A percentile compares a stretch with the other conserved stretches of the same genome.
phyloP scores from a whole-genome alignment of 1,284 basidiomycete species.

The Sanghuangporus sanghuang region DNA sequence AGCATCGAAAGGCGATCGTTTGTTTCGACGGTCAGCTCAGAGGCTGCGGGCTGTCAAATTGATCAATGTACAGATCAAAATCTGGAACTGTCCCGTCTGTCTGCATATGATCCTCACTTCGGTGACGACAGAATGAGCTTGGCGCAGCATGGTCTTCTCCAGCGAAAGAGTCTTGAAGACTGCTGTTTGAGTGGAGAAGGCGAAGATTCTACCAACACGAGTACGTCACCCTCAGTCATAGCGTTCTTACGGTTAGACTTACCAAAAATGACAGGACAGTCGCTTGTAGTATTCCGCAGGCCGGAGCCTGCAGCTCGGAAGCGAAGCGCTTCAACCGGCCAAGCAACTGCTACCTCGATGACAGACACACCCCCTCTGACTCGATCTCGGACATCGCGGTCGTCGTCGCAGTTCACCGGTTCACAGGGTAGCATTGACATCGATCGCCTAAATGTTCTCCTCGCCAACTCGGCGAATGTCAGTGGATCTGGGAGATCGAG shows the following conservation, averaged over 20 bases:
- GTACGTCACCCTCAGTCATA: slow-evolving; percentile 29
- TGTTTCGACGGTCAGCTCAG: slow-evolving; percentile 38
- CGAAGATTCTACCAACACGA: slow-evolving; percentile 49
- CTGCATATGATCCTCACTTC: slow-evolving; percentile 49
- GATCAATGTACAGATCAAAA: slow-evolving; percentile 22
- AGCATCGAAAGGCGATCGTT: slow-evolving; percentile 53
- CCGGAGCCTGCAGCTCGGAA: slow-evolving; percentile 49
- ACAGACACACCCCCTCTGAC: slow-evolving; percentile 68
- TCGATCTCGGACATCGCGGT: slow-evolving; percentile 39
- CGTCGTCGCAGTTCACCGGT: slow-evolving; percentile 58
- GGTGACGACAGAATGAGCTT: slow-evolving; percentile 63
- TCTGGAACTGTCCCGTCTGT: slow-evolving; percentile 38
- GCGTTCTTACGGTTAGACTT: slow-evolving; percentile 24
- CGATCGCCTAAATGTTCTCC: slow-evolving; percentile 47
- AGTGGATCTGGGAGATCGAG: slow-evolving; percentile 31
- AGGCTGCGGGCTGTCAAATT: neutral
- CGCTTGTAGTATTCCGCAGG: slow-evolving; percentile 48
- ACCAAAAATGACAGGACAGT: slow-evolving; percentile 31
- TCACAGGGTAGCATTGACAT: slow-evolving; percentile 75
- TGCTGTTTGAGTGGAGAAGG: slow-evolving; percentile 56
- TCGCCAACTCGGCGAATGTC: slow-evolving; percentile 45
- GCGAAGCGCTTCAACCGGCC: slow-evolving; percentile 61
- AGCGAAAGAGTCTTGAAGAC: slow-evolving; percentile 64
- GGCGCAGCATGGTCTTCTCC: slow-evolving; percentile 53
- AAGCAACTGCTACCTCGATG: slow-evolving; percentile 52